Base-by-base conservation (phyloP, 2,329 filamentous ascomycete species). In the Rutstroemia sp. region DNA sequence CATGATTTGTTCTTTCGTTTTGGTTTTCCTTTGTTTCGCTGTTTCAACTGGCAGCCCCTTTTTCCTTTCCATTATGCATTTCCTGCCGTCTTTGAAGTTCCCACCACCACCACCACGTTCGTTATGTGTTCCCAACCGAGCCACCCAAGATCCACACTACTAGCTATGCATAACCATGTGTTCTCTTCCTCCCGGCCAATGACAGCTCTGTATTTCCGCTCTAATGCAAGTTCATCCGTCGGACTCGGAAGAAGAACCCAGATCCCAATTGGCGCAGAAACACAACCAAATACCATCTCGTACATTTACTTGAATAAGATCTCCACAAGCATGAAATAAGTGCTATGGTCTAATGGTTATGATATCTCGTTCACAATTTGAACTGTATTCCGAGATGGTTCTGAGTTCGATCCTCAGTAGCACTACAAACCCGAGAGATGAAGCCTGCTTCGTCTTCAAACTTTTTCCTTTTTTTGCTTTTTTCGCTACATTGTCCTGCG, bases 291-390 rank as follows among this genome's bases (percentile, higher is more conserved):
- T 34, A n/a, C 19, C 9, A 14, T 21, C 41, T 48, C 30, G 6
- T 53, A 23, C 16, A 30, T 48, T 0, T 16, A 6, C 10, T 7
- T 1, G 37, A 19, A 48, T 48, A 27, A 50, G 5, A 10, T 4
- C 30, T 14, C 3, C 4, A n/a, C 27, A 8, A n/a, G n/a, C 5
- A 34, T 47, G 47, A 16, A 48, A 34, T 12, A 9, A 34, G 55
- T 57, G 37, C 38, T 38, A 42, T 58, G 51, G 56, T 55, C 51
- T 58, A 58, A 58, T 52, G 53, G 60, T 68, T 67, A 68, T 68
- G 65, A 68, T 67, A 66, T 67, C 64, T 67, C 65, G 64, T 65
- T 68, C 65, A 67, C 64, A 68, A 37, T 39, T n/a, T 61, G 63
- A 63, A 64, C 57, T 42, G n/a, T 56, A 48, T 51, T 58, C 65